These are phyloP conservation scores for Parietaria judaica DNA, from an alignment of 306 rosid species.

Conservation along the genomic window DNA sequence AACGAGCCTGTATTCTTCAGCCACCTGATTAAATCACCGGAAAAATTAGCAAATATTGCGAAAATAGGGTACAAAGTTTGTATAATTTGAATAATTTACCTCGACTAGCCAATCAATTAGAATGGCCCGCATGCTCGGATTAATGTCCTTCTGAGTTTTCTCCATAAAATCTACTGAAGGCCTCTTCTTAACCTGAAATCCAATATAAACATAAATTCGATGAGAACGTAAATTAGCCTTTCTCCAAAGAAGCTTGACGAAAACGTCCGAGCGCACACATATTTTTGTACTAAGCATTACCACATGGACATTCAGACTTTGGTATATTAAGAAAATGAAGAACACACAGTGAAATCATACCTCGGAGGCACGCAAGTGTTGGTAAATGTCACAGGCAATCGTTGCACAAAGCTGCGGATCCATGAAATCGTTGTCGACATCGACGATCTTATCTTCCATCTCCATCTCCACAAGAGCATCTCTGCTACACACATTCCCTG, in stretches of 20 bases:
- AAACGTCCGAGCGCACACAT: no score
- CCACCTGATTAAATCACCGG: conserved; percentile 42
- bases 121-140: conserved; percentile 80
- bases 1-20: conserved; percentile 93
- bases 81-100: conserved; percentile 38
- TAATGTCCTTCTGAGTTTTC: conserved; percentile 73
- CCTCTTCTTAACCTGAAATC: conserved; percentile 68
- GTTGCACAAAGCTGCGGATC: conserved; percentile 91
- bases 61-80: no score
- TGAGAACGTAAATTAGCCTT: neutral
- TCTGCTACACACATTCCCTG: conserved; percentile 59
- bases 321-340: neutral
- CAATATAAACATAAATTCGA: neutral
- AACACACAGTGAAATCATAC: conserved; percentile 21
- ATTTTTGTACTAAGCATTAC: no score
- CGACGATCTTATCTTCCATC: conserved; percentile 39
- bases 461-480: conserved; percentile 56
- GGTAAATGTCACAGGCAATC: conserved; percentile 91
- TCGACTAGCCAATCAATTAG: conserved; percentile 95
- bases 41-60: neutral
- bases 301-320: no score
- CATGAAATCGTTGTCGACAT: conserved; percentile 51
- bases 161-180: conserved; percentile 87
- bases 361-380: conserved; percentile 88
- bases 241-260: neutral